Percentiles rank a stretch among this genome's conserved stretches.
Evolutionary conservation across 2,329 filamentous ascomycete species (phyloP).

Genomic region (Neophaeococcomyces aloes): DNA sequence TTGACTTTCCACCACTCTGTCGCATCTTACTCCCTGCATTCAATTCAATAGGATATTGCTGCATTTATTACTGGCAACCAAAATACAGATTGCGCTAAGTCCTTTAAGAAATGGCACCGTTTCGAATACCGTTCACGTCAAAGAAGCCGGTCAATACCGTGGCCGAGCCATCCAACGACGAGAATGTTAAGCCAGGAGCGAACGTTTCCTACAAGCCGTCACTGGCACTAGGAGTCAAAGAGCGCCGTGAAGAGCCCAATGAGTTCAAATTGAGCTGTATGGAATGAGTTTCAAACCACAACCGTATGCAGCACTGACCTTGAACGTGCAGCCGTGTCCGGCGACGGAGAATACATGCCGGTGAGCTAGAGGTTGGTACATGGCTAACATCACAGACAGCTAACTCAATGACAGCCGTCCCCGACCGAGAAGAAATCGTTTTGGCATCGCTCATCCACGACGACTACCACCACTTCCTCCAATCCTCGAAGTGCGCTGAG

Average conservation of each 20-base stretch:
- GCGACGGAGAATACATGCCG: constrained; percentile 87
- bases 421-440: constrained; percentile 73
- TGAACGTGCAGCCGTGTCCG: constrained; percentile 66
- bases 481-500: constrained; percentile 56
- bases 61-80: not conserved
- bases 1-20: no score
- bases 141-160: constrained; percentile 40
- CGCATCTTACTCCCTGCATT: not conserved
- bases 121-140: constrained; percentile 58
- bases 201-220: constrained; percentile 44
- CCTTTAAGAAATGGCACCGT: constrained; percentile 47
- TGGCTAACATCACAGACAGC: constrained; percentile 6
- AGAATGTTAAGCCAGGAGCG: constrained; percentile 40
- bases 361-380: constrained; percentile 42
- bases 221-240: constrained; percentile 52
- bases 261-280: constrained; percentile 75
- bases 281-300: constrained; percentile 22
- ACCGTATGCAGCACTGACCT: constrained; percentile 8
- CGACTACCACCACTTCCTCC: constrained; percentile 33
- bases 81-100: not conserved
- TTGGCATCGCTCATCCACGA: constrained; percentile 50
- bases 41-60: not conserved
- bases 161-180: constrained; percentile 38
- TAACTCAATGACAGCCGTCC: constrained; percentile 55
- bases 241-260: constrained; percentile 52